These are phyloP conservation scores for Hordeum pubiflorum DNA, from an alignment of 202 grass and related monocot species.

Conservation along the genomic window DNA sequence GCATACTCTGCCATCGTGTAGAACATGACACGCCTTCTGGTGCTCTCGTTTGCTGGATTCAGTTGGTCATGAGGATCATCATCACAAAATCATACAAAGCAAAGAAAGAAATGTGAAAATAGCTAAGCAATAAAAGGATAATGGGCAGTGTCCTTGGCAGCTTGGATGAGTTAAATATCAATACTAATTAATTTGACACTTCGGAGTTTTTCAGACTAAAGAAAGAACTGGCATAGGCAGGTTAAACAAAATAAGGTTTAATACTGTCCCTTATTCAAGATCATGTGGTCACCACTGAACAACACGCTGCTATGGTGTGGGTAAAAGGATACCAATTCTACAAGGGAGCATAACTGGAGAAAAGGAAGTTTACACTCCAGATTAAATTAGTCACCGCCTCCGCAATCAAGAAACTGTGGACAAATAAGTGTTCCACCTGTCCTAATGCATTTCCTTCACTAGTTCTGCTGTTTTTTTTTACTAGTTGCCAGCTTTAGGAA, in stretches of 20 bases:
- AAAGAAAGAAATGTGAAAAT: not conserved
- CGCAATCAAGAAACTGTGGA: not conserved
- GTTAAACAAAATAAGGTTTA: not conserved
- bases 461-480: not conserved
- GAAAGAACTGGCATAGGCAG: not conserved
- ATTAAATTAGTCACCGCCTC: not conserved
- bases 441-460: not conserved
- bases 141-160: not conserved
- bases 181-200: not conserved
- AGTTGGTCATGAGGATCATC: slow-evolving; percentile 6
- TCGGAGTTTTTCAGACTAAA: not conserved
- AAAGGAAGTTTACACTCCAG: not conserved
- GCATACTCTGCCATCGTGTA: slow-evolving; percentile 80
- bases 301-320: not conserved
- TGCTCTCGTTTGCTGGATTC: slow-evolving; percentile 91
- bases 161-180: not conserved
- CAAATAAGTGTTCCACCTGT: not conserved
- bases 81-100: not conserved
- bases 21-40: slow-evolving; percentile 74
- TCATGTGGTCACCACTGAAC: not conserved
- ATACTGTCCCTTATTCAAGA: not conserved
- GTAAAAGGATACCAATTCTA: not conserved
- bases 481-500: not conserved
- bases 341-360: not conserved
- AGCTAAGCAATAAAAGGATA: not conserved